Evolutionary conservation across 1,139 yeast genomes (phyloP).

Genomic region (Candida freyschussii): DNA sequence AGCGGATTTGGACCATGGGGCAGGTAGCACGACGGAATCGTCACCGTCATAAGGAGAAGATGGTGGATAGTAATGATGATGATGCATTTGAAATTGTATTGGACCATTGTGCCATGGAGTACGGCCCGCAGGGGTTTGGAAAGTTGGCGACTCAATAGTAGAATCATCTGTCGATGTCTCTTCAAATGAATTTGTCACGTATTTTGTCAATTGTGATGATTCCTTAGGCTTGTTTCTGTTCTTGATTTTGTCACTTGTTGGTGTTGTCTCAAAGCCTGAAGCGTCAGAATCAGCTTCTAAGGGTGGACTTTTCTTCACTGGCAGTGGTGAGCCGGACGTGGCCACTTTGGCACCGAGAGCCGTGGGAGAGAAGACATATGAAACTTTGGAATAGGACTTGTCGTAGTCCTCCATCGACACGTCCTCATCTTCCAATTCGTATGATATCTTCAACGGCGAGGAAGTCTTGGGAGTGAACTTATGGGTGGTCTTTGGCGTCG

Average conservation of each 20-base stretch:
- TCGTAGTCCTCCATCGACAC: too few species aligned
- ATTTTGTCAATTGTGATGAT: slow-evolving; percentile 14
- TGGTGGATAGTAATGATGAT: slow-evolving; percentile 39
- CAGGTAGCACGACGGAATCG: slow-evolving; percentile 29
- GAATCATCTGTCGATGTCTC: slow-evolving; percentile 6
- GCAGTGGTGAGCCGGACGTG: slow-evolving; percentile 11
- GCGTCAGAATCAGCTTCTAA: slow-evolving; percentile 1
- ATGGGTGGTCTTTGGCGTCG: too few species aligned
- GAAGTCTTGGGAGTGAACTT: too few species aligned
- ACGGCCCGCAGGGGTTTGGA: slow-evolving; percentile 13
- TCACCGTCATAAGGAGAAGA: slow-evolving; percentile 7
- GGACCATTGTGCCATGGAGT: slow-evolving; percentile 21
- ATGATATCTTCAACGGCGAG: too few species aligned
- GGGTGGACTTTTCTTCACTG: slow-evolving; percentile 5
- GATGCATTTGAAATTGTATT: slow-evolving; percentile 36
- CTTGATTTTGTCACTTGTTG: slow-evolving; percentile 7
- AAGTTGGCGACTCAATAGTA: slow-evolving; percentile 7
- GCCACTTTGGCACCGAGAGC: slow-evolving; percentile 17
- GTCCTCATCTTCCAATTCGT: too few species aligned
- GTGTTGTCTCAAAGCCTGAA: slow-evolving; percentile 6
- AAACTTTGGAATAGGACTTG: too few species aligned
- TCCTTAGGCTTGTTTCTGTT: slow-evolving; percentile 11
- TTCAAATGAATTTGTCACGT: slow-evolving; percentile 11
- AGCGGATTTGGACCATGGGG: slow-evolving; percentile 39
- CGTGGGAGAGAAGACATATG: slow-evolving; percentile 12